A percentile compares a stretch with the other conserved stretches of the same genome.
These are phyloP conservation scores for Exophiala bonariae DNA, from an alignment of 2,329 filamentous ascomycete species.

Conservation along the genomic window DNA sequence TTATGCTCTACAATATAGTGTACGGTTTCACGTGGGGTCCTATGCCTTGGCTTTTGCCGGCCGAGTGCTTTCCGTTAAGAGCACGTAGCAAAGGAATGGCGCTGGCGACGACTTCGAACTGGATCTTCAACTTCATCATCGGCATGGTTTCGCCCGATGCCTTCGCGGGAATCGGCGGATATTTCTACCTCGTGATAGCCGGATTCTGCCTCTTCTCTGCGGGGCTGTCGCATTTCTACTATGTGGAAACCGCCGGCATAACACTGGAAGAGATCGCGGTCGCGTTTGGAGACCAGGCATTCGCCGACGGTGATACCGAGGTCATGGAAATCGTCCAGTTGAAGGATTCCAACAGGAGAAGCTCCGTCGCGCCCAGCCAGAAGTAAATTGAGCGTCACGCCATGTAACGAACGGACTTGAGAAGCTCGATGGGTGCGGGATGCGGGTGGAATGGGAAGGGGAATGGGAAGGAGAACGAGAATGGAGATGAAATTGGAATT, in stretches of 20 bases:
- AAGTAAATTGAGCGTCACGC: no score
- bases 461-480: no score
- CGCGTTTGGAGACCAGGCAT: conserved; percentile 2
- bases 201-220: conserved; percentile 67
- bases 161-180: conserved; percentile 67
- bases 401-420: no score
- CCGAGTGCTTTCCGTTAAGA: conserved; percentile 59
- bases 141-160: conserved; percentile 80
- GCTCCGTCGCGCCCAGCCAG: no score
- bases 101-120: conserved; percentile 10
- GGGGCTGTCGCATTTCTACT: conserved; percentile 63
- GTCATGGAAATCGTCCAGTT: conserved; percentile 14
- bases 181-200: conserved; percentile 76
- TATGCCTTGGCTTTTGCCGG: conserved; percentile 63
- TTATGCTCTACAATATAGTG: conserved; percentile 73
- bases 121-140: conserved; percentile 60
- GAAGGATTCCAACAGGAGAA: no score
- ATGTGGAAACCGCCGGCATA: conserved; percentile 65
- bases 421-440: no score
- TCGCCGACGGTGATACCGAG: not conserved
- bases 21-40: conserved; percentile 71
- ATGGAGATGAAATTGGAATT: no score
- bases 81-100: conserved; percentile 9
- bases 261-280: conserved; percentile 76
- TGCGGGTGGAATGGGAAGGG: no score